A percentile compares a stretch with the other conserved stretches of the same genome.
Conservation (phyloP, 331 rosid species). For the Erythrophleum ivorense region DNA sequence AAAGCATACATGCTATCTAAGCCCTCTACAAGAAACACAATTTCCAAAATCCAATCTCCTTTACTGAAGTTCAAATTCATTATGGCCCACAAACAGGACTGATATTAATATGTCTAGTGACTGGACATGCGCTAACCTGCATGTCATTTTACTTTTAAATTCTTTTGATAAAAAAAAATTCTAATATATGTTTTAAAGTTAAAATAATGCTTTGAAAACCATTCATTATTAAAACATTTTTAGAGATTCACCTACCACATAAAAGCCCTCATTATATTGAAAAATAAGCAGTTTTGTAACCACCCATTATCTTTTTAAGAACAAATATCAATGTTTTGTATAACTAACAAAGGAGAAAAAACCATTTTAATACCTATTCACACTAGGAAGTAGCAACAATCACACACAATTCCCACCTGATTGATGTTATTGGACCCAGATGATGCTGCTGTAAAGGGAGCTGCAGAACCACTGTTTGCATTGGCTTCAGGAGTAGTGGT, state of each 20-base stretch:
- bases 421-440: constrained; percentile 48
- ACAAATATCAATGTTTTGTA: neutral
- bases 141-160: neutral
- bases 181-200: neutral
- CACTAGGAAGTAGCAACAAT: constrained; percentile 6
- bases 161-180: neutral
- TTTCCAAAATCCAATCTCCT: constrained; percentile 11
- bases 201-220: neutral
- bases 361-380: neutral
- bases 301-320: neutral
- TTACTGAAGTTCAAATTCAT: neutral
- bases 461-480: constrained; percentile 40
- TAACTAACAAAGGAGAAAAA: neutral
- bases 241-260: neutral
- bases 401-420: constrained; percentile 53
- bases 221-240: neutral
- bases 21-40: constrained; percentile 11
- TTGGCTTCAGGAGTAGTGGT: constrained; percentile 48
- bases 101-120: neutral
- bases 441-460: constrained; percentile 45
- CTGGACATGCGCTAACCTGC: neutral
- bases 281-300: neutral
- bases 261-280: neutral
- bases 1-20: constrained; percentile 8
- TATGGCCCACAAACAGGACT: constrained; percentile 18